phyloP scores from a whole-genome alignment of 305 asterid genomes.

The Striga hermonthica region DNA sequence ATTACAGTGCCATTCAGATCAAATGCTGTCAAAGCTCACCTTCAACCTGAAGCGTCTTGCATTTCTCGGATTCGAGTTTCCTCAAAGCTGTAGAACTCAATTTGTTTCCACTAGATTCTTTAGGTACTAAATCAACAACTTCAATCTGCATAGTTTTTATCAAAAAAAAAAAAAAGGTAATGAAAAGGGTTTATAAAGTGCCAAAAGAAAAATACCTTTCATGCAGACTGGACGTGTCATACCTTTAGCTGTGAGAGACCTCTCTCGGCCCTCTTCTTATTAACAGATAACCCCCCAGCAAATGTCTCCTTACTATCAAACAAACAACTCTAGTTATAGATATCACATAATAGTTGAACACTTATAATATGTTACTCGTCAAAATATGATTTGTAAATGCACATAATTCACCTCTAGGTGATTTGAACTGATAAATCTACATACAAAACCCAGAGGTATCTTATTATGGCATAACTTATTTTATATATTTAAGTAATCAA shows the following conservation, averaged over 20 bases:
- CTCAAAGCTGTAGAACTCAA: constrained; percentile 62
- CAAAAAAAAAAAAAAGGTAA: background rate
- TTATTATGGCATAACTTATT: background rate
- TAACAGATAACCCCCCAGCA: constrained; percentile 78
- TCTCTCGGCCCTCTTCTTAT: constrained; percentile 74
- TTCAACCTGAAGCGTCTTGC: constrained; percentile 12
- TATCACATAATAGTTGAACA: constrained; percentile 13
- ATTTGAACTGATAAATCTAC: too few relatives aligned
- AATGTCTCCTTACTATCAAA: constrained; percentile 74
- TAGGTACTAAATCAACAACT: constrained; percentile 60
- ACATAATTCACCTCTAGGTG: too few relatives aligned
- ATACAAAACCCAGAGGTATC: too few relatives aligned
- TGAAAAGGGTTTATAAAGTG: background rate
- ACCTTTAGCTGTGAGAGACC: constrained; percentile 74
- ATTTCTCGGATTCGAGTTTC: constrained; percentile 59
- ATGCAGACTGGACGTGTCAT: constrained; percentile 25
- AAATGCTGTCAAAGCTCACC: background rate
- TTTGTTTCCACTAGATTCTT: constrained; percentile 52
- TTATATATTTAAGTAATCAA: too few relatives aligned
- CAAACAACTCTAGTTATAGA: constrained; percentile 35
- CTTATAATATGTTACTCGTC: background rate
- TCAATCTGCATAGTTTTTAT: constrained; percentile 47
- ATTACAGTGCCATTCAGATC: background rate
- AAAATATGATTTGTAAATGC: background rate
- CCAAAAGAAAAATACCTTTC: constrained; percentile 16